Percentiles rank a stretch among this genome's conserved stretches.
These are phyloP conservation scores for Cinnamomum chago DNA, from an alignment of 164 flowering plant species.

Conservation along the genomic window DNA sequence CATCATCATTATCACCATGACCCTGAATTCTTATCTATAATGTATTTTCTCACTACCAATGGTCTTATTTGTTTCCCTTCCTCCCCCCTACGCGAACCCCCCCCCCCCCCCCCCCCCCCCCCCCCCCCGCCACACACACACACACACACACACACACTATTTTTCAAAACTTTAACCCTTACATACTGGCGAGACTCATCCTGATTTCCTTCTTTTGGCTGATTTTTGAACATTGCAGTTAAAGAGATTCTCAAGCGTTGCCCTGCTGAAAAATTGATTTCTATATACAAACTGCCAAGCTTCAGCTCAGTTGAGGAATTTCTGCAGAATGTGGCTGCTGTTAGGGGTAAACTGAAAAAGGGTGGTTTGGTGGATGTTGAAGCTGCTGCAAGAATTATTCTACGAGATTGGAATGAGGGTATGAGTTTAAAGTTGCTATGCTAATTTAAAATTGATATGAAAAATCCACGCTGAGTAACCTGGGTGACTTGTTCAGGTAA, in stretches of 20 bases:
- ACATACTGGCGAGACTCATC: not conserved
- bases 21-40: too few species aligned
- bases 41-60: too few species aligned
- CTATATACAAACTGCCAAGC: slow-evolving; percentile 68
- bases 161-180: too few species aligned
- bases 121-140: too few species aligned
- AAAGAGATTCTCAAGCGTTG: slow-evolving; percentile 86
- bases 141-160: too few species aligned
- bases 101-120: too few species aligned
- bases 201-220: not conserved
- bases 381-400: slow-evolving; percentile 85
- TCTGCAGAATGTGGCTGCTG: slow-evolving; percentile 75
- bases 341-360: slow-evolving; percentile 92
- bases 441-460: not conserved
- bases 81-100: too few species aligned
- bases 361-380: slow-evolving; percentile 82
- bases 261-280: slow-evolving; percentile 57
- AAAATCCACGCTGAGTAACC: not conserved
- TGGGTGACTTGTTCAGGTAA: slow-evolving; percentile 54
- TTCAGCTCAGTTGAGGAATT: slow-evolving; percentile 87
- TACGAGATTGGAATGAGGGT: slow-evolving; percentile 99
- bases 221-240: slow-evolving; percentile 41
- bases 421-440: slow-evolving; percentile 8
- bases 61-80: too few species aligned
- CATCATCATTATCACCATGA: too few species aligned